Evolutionary conservation across 306 rosid species (phyloP).

Genomic region (Citrullus mucosospermus): DNA sequence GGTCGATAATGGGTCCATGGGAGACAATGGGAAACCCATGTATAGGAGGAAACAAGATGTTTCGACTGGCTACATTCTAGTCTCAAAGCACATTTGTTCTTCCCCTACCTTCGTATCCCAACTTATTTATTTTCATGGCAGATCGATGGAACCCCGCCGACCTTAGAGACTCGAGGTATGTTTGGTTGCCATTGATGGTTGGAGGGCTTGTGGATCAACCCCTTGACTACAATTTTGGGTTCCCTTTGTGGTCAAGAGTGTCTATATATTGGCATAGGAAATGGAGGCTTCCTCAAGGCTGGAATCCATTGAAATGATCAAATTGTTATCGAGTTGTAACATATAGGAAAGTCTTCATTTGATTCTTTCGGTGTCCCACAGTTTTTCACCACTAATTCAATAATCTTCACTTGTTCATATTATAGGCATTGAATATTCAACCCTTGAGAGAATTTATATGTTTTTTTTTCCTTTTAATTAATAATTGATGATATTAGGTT

Average conservation of each 20-base stretch:
- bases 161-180: slow-evolving; percentile 74
- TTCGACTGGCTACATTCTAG: slow-evolving; percentile 61
- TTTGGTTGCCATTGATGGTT: slow-evolving; percentile 89
- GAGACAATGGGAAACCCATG: slow-evolving; percentile 90
- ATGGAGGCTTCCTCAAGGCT: slow-evolving; percentile 81
- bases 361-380: slow-evolving; percentile 22
- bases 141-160: slow-evolving; percentile 95
- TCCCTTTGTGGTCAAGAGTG: slow-evolving; percentile 92
- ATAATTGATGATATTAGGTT: not conserved
- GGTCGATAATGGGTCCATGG: slow-evolving; percentile 84
- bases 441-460: not conserved
- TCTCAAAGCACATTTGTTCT: slow-evolving; percentile 87
- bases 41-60: slow-evolving; percentile 67
- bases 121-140: slow-evolving; percentile 67
- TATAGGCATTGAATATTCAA: not conserved
- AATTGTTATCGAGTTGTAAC: slow-evolving; percentile 12
- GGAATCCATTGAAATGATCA: slow-evolving; percentile 31
- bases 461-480: too few species aligned
- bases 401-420: not conserved
- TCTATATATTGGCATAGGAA: slow-evolving; percentile 93
- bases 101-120: slow-evolving; percentile 55
- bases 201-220: slow-evolving; percentile 86
- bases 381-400: not conserved
- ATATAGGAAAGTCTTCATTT: slow-evolving; percentile 19
- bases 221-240: slow-evolving; percentile 66